phyloP scores from a whole-genome alignment of 2,329 filamentous ascomycete genomes.

The Thelonectria rubi region DNA sequence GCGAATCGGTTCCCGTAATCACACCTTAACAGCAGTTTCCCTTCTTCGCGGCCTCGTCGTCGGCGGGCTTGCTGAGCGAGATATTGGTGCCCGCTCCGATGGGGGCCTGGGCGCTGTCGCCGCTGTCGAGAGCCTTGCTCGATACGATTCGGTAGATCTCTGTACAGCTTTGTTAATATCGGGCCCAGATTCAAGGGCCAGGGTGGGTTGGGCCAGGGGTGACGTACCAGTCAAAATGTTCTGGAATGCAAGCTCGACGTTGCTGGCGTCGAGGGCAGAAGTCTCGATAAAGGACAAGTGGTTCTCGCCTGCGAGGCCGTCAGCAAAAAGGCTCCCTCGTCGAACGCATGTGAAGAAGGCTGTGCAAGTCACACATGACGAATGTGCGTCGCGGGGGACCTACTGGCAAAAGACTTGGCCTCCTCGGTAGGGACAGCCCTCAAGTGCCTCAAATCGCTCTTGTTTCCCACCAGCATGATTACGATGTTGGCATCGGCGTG shows the following conservation, averaged over 20 bases:
- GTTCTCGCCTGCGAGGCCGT: constrained; percentile 77
- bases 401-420: constrained; percentile 97
- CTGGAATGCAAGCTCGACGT: constrained; percentile 98
- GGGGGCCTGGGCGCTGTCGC: constrained; percentile 81
- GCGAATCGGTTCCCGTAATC: constrained; percentile 36
- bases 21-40: constrained; percentile 79
- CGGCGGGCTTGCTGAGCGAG: constrained; percentile 85
- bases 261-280: constrained; percentile 97
- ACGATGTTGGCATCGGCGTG: constrained; percentile 99
- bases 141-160: constrained; percentile 99
- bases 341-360: not conserved
- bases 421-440: constrained; percentile 97
- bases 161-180: constrained; percentile 50
- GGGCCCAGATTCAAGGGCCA: constrained; percentile 9
- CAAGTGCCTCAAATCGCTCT: constrained; percentile 99
- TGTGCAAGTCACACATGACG: constrained; percentile 24
- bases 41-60: constrained; percentile 77
- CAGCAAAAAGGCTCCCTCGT: constrained; percentile 22
- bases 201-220: constrained; percentile 5
- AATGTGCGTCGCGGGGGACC: constrained; percentile 41
- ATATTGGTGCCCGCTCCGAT: constrained; percentile 85
- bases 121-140: constrained; percentile 93
- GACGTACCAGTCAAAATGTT: constrained; percentile 94
- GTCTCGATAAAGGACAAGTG: constrained; percentile 99
- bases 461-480: constrained; percentile 99